Conservation (phyloP, 257 asterid species). For the Datura wrightii region DNA sequence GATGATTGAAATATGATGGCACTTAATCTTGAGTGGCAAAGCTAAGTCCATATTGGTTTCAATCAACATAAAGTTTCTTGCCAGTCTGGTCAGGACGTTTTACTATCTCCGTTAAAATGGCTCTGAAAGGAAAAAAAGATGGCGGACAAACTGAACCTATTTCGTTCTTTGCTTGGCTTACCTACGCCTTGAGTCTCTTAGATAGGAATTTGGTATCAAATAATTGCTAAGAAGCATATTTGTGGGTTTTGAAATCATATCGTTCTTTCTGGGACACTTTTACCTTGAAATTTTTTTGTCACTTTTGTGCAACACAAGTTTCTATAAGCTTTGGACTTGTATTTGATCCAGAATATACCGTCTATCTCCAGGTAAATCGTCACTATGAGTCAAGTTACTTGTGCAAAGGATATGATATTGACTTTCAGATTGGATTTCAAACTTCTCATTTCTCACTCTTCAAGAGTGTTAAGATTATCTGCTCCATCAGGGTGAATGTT, state of each 20-base stretch:
- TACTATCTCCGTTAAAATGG: neutral
- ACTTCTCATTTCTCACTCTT: neutral
- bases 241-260: neutral
- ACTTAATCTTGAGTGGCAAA: neutral
- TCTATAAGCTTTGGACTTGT: neutral
- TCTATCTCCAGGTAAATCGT: neutral
- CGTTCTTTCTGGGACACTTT: neutral
- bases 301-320: neutral
- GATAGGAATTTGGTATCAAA: neutral
- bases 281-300: neutral
- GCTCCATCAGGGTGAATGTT: neutral
- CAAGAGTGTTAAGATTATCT: neutral
- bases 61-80: neutral
- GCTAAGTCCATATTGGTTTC: neutral
- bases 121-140: neutral
- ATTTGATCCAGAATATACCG: neutral
- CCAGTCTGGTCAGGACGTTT: neutral
- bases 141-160: neutral
- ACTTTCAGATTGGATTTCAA: neutral
- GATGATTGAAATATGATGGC: neutral
- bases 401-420: neutral
- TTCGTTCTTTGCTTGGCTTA: neutral
- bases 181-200: neutral
- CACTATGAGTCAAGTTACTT: neutral
- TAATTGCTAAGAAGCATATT: neutral